These are phyloP conservation scores for Botrytis byssoidea DNA, from an alignment of 2,329 filamentous ascomycete species.

Conservation along the genomic window DNA sequence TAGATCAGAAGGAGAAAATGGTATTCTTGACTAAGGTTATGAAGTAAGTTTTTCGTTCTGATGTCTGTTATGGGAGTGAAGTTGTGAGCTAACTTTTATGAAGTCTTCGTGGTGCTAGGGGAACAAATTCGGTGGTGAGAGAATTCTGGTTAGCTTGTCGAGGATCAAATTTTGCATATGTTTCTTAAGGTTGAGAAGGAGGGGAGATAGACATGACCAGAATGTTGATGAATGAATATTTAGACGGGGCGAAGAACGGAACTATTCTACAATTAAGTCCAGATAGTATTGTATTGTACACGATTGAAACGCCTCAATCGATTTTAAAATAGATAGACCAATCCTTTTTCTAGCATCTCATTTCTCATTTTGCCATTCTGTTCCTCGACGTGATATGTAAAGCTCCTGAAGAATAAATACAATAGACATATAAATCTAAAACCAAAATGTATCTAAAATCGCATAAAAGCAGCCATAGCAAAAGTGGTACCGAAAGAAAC, in stretches of 20 bases:
- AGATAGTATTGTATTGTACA: not conserved
- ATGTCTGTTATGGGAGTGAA: not conserved
- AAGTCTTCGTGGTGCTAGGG: conserved; percentile 61
- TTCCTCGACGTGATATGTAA: not conserved
- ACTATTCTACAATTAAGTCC: not conserved
- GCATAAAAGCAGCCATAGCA: conserved; percentile 64
- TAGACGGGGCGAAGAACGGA: not conserved
- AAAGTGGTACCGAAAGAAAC: conserved; percentile 70
- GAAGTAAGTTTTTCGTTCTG: conserved; percentile 46
- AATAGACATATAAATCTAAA: not conserved
- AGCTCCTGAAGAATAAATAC: not conserved
- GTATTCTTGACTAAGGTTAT: conserved; percentile 66
- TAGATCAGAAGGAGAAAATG: conserved; percentile 58
- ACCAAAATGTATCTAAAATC: conserved; percentile 44
- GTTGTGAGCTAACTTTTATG: not conserved
- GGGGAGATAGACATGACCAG: not conserved
- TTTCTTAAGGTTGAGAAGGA: conserved; percentile 40
- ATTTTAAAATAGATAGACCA: not conserved
- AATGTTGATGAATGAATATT: not conserved
- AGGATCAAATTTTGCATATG: conserved; percentile 59
- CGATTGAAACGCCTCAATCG: not conserved
- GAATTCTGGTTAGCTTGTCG: conserved; percentile 73
- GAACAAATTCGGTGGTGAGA: conserved; percentile 65
- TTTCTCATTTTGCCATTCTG: conserved; percentile 55
- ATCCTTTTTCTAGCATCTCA: conserved; percentile 38